Evolutionary conservation across 2,329 filamentous ascomycete species (phyloP), one percentile per base, ranked within the genome.

Genomic region (Penicillium sp.): DNA sequence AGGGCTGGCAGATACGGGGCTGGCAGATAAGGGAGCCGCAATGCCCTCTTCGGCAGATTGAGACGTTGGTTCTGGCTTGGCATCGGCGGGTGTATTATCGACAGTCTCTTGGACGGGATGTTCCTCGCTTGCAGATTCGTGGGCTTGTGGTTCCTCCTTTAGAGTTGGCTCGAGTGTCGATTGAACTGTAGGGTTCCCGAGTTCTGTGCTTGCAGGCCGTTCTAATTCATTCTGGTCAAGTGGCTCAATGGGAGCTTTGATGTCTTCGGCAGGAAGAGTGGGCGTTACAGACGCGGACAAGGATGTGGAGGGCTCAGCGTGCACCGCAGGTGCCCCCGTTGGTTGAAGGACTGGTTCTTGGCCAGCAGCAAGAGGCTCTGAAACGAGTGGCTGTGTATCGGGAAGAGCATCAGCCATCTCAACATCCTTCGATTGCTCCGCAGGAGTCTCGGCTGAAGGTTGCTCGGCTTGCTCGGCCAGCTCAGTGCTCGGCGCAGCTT

Each of bases 401-500:
- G 60, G 42, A 49, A 53, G 34, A 17, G 54, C 59, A 39, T 71
- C 67, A 31, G 61, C 25, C 63, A 66, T 68, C 15, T 67, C 60
- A 22, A 68, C 35, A 59, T 69, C 66, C 15, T 62, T 63, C 20
- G 58, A 48, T 39, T 59, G 62, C 42, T 68, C 66, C 12, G 41
- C 55, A 5, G 53, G 54, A 45, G 64, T 58, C 7, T 63, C 59
- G 42, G 57, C 54, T 43, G 62, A 47, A 31, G 61, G 39, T 42
- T 64, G 65, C 41, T 65, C 59, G 15, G 60, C 61, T 22, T 22
- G 65, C 41, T 65, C 59, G 15, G 60, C 61, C 17, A 63, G 61
- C 39, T 69, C 66, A 49, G 67, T 51, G 42, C 61, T 64, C 41
- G 66, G 67, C 64, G 76, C 59, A 65, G 71, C 61, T 68, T 75